These are phyloP conservation scores for Mycosphaerella sp. DNA, from an alignment of 2,329 filamentous ascomycete species.

Conservation along the genomic window DNA sequence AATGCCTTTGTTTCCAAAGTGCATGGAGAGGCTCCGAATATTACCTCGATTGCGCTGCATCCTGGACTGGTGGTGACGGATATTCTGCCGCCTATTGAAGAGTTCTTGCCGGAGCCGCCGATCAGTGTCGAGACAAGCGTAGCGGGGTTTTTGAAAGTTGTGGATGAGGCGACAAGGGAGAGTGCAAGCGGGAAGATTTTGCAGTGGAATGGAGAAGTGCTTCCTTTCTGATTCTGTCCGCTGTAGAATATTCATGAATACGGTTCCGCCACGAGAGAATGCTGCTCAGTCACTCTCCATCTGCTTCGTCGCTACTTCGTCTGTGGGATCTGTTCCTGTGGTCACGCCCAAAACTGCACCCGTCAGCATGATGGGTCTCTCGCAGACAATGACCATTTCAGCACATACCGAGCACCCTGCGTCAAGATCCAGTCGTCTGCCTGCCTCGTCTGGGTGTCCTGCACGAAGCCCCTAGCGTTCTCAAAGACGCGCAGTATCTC, in stretches of 20 bases:
- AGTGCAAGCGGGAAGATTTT: neutral
- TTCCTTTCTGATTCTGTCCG: neutral
- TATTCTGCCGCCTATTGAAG: neutral
- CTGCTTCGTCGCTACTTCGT: no score
- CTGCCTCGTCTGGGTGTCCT: no score
- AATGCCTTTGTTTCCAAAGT: slow-evolving; percentile 1
- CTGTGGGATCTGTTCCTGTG: no score
- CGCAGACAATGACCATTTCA: no score
- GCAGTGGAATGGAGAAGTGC: slow-evolving; percentile 1
- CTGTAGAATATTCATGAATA: neutral
- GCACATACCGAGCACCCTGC: no score
- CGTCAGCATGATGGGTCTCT: no score
- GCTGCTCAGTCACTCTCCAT: no score
- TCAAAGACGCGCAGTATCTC: no score
- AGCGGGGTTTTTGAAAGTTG: neutral
- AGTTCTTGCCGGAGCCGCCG: neutral
- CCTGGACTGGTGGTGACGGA: slow-evolving; percentile 4
- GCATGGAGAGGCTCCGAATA: neutral
- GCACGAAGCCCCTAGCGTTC: no score
- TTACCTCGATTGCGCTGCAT: neutral
- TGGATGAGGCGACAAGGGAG: neutral
- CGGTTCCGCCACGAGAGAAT: no score
- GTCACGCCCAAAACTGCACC: no score
- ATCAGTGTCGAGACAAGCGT: neutral
- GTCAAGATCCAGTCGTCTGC: no score